A percentile compares a stretch with the other conserved stretches of the same genome.
Evolutionary conservation across 2,329 filamentous ascomycete genomes (phyloP).

Genomic region (Epichloe aotearoae): DNA sequence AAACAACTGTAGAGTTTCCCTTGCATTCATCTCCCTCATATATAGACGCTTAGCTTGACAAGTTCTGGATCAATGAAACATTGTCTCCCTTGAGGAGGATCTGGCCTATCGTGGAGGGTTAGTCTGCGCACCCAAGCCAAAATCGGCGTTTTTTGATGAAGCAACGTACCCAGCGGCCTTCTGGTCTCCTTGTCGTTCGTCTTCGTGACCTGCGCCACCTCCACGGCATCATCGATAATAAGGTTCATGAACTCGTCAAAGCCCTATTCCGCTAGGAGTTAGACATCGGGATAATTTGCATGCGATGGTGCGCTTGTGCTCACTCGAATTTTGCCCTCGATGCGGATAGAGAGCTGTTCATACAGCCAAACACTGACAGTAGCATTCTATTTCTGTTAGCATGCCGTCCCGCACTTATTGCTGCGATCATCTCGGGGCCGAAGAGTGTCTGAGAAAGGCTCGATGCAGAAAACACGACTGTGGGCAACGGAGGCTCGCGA

Average conservation of each 20-base stretch:
- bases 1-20: too few relatives aligned
- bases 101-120: slow-evolving; percentile 45
- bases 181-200: slow-evolving; percentile 62
- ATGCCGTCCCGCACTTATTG: slow-evolving; percentile 9
- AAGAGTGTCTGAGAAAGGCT: background rate
- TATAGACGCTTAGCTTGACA: slow-evolving; percentile 2
- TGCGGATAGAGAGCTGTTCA: slow-evolving; percentile 85
- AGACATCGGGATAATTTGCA: background rate
- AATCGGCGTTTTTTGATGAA: background rate
- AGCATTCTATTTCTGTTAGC: slow-evolving; percentile 42
- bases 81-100: slow-evolving; percentile 83
- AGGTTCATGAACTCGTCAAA: slow-evolving; percentile 99
- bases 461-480: background rate
- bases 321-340: slow-evolving; percentile 93
- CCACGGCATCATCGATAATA: slow-evolving; percentile 87
- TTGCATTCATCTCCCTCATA: too few relatives aligned
- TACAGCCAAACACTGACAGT: slow-evolving; percentile 94
- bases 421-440: background rate
- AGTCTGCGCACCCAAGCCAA: slow-evolving; percentile 8
- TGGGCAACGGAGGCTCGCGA: too few relatives aligned
- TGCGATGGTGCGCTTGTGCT: slow-evolving; percentile 15
- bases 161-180: slow-evolving; percentile 57
- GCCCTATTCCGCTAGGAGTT: slow-evolving; percentile 40
- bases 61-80: slow-evolving; percentile 63
- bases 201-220: slow-evolving; percentile 78